Conservation (phyloP, 495 filamentous ascomycete species). For the Penicillium mononematosum region DNA sequence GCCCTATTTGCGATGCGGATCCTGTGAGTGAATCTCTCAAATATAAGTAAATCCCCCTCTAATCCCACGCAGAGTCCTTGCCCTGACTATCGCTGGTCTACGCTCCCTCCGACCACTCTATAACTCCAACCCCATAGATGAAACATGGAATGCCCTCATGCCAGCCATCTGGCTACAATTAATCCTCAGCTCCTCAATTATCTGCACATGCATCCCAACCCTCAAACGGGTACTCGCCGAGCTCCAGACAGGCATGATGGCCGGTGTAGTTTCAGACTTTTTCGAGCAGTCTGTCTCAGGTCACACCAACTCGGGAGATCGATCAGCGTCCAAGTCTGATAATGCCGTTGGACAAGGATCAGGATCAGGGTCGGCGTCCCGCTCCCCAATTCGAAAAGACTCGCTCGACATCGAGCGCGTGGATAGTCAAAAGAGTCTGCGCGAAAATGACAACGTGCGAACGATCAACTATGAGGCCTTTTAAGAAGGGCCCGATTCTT, state of each 20-base stretch:
- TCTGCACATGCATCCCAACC: conserved; percentile 20
- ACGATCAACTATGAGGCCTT: conserved; percentile 8
- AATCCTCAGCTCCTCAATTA: conserved; percentile 14
- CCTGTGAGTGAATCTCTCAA: conserved; percentile 2
- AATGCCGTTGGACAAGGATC: conserved; percentile 1
- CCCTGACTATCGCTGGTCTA: conserved; percentile 10
- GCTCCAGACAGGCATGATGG: conserved; percentile 24
- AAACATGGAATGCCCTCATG: conserved; percentile 14
- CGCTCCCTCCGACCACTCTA: conserved; percentile 9
- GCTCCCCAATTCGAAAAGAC: not conserved
- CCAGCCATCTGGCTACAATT: conserved; percentile 21
- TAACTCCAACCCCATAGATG: not conserved
- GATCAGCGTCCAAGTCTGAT: not conserved
- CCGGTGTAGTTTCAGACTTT: conserved; percentile 13
- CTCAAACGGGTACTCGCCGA: conserved; percentile 17
- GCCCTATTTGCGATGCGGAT: conserved; percentile 13
- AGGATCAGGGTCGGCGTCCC: not conserved
- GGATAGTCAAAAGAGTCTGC: conserved; percentile 2
- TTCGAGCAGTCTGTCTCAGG: conserved; percentile 19
- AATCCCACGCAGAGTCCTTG: conserved; percentile 9
- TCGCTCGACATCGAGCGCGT: not conserved
- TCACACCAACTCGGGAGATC: not conserved
- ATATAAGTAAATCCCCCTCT: not conserved
- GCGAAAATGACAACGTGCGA: conserved; percentile 2
- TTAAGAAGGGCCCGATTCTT: not conserved